These are phyloP conservation scores for Penicillium manginii DNA, from an alignment of 495 filamentous ascomycete species.

Conservation along the genomic window DNA sequence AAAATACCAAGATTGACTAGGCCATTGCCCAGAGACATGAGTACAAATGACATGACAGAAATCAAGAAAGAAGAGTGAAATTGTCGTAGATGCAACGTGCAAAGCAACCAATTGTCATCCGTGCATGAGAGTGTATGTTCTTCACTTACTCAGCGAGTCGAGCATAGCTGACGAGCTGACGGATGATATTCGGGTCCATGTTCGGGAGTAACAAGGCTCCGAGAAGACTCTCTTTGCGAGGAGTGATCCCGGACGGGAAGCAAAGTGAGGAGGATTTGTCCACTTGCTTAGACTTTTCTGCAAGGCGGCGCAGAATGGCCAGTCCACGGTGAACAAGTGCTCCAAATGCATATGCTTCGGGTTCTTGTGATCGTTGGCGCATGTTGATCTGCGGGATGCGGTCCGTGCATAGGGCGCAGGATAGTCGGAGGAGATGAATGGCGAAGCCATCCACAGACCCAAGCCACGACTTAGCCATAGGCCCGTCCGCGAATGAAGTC, in stretches of 20 bases:
- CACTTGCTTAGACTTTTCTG: slow-evolving; percentile 71
- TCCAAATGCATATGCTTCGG: slow-evolving; percentile 49
- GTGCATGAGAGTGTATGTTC: slow-evolving; percentile 14
- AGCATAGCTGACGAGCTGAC: slow-evolving; percentile 74
- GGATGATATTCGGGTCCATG: slow-evolving; percentile 63
- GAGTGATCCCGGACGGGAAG: slow-evolving; percentile 67
- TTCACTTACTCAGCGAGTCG: slow-evolving; percentile 56
- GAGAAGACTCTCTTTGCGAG: slow-evolving; percentile 71
- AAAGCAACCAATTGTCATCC: slow-evolving; percentile 15
- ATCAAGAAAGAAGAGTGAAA: slow-evolving; percentile 12
- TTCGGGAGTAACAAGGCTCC: slow-evolving; percentile 66
- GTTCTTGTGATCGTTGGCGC: slow-evolving; percentile 44
- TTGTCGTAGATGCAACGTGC: slow-evolving; percentile 28
- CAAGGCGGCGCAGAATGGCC: slow-evolving; percentile 67
- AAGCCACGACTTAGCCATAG: slow-evolving; percentile 81
- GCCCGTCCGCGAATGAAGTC: slow-evolving; percentile 69
- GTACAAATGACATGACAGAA: slow-evolving; percentile 38
- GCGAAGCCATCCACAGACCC: slow-evolving; percentile 85
- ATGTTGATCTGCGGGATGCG: slow-evolving; percentile 42
- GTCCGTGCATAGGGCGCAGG: slow-evolving; percentile 70
- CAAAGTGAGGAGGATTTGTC: slow-evolving; percentile 46
- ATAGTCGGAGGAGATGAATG: slow-evolving; percentile 71
- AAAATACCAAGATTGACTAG: slow-evolving; percentile 20
- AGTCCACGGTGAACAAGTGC: slow-evolving; percentile 72
- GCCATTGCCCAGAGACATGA: slow-evolving; percentile 34